These are phyloP conservation scores for Gremmenia infestans DNA, from an alignment of 2,329 filamentous ascomycete species.

Conservation along the genomic window DNA sequence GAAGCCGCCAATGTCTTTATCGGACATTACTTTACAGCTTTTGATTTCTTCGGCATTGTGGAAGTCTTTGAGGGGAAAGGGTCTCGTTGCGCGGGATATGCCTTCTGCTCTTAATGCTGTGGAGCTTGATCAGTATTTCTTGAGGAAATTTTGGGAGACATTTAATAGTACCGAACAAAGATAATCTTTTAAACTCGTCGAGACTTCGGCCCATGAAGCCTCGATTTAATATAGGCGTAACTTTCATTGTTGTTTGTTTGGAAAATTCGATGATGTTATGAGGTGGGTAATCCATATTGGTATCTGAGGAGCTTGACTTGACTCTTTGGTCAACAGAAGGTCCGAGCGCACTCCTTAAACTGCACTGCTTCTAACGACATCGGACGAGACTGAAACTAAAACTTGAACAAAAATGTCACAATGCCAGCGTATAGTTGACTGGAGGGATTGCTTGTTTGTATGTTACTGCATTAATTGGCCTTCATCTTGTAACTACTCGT, in stretches of 20 bases:
- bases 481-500: too few relatives aligned
- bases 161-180: conserved; percentile 44
- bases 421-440: too few relatives aligned
- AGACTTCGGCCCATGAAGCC: conserved; percentile 54
- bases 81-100: conserved; percentile 58
- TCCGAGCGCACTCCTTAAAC: too few relatives aligned
- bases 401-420: too few relatives aligned
- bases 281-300: background rate
- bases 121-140: conserved; percentile 9
- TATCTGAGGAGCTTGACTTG: too few relatives aligned
- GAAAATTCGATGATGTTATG: background rate
- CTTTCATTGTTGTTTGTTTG: conserved; percentile 39
- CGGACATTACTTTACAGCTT: conserved; percentile 74
- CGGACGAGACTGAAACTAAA: too few relatives aligned
- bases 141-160: conserved; percentile 12
- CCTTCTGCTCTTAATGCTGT: conserved; percentile 66
- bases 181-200: conserved; percentile 54
- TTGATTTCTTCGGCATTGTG: conserved; percentile 41
- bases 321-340: too few relatives aligned
- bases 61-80: conserved; percentile 63
- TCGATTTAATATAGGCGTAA: conserved; percentile 41
- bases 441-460: too few relatives aligned
- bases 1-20: conserved; percentile 80
- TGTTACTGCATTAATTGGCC: too few relatives aligned
- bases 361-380: too few relatives aligned